Base-by-base conservation (phyloP, 2,329 filamentous ascomycete genomes). In the Phialocephala subalpina region DNA sequence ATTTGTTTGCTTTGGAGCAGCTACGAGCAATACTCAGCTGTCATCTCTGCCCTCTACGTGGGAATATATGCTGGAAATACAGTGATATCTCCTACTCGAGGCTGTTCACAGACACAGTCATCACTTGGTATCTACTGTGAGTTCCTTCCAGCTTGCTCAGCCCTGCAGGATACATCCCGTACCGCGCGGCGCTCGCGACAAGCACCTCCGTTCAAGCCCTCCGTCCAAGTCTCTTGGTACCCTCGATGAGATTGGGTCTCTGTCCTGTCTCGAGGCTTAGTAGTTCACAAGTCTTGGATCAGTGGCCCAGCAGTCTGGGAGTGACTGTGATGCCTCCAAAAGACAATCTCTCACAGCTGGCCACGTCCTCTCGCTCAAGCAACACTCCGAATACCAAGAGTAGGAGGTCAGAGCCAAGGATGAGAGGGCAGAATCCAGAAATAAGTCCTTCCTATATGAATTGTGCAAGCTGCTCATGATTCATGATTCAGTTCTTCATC, bases 211-310 rank as follows among this genome's bases (percentile, higher is more conserved):
- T 33, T 33, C 29, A 33, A 33, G 29, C 12, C 20, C 47, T 52
- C 47, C 47, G n/a, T 52, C 47, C 47, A 52, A 52, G 47, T 22
- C 18, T 52, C 47, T 52, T 52, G 47, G 47, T 52, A 52, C 25
- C 25, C 20, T 25, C n/a, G 47, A 14, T 42, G 38, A n/a, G 38
- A 5, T 16, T 42, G 18, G 38, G 38, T 33, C 29, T 33, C 29
- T 33, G n/a, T n/a, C n/a, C n/a, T 33, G 29, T 9, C 9, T 4
- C 29, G 9, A 33, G 29, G 29, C 29, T 33, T 33, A 33, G 29
- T 33, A 33, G 4, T 33, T 33, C 29, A 33, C 29, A 9, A 33
- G 38, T 42, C 18, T n/a, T 14, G 38, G 18, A 42, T 3, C 5
- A 16, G 12, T 42, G 38, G 38, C 38, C 38, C 38, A 42, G 14